Percentiles rank a stretch among this genome's conserved stretches.
Conservation (phyloP, 2,329 filamentous ascomycete genomes). For the Colletotrichum viniferum region DNA sequence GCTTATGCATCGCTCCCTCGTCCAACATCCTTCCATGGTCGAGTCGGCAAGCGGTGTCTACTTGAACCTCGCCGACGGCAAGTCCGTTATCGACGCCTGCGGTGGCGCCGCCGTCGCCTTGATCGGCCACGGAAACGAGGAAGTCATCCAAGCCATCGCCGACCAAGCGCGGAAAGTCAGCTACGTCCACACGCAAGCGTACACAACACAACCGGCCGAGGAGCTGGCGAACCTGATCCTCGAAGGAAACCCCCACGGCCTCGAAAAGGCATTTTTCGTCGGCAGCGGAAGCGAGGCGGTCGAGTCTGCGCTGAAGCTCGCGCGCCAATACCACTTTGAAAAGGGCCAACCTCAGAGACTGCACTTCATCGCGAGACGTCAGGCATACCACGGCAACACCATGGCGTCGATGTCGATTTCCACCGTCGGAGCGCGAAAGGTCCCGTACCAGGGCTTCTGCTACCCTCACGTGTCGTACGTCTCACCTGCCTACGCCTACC, state of each 20-base stretch:
- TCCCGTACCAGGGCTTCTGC: constrained; percentile 29
- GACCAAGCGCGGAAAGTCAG: constrained; percentile 30
- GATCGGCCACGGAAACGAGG: constrained; percentile 33
- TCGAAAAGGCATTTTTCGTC: constrained; percentile 23
- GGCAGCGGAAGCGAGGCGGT: constrained; percentile 38
- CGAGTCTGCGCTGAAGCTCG: constrained; percentile 53
- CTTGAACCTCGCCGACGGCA: constrained; percentile 36
- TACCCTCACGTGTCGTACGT: constrained; percentile 30
- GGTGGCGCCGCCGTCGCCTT: constrained; percentile 38
- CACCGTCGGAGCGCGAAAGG: constrained; percentile 27
- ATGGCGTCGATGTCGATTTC: constrained; percentile 49
- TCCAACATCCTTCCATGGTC: constrained; percentile 35
- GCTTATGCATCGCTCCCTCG: constrained; percentile 39
- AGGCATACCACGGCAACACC: constrained; percentile 56
- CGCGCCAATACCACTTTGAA: constrained; percentile 52
- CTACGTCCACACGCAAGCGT: constrained; percentile 31
- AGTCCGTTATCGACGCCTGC: constrained; percentile 37
- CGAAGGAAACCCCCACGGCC: constrained; percentile 9
- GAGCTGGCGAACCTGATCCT: constrained; percentile 29
- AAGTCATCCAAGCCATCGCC: constrained; percentile 32
- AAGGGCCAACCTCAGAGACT: constrained; percentile 37
- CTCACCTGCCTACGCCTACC: constrained; percentile 51
- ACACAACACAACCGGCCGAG: constrained; percentile 49
- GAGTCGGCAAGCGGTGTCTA: constrained; percentile 45
- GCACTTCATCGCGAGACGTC: constrained; percentile 47